Base-by-base conservation (phyloP, 1,284 basidiomycete species). In the Ustilago curta region DNA sequence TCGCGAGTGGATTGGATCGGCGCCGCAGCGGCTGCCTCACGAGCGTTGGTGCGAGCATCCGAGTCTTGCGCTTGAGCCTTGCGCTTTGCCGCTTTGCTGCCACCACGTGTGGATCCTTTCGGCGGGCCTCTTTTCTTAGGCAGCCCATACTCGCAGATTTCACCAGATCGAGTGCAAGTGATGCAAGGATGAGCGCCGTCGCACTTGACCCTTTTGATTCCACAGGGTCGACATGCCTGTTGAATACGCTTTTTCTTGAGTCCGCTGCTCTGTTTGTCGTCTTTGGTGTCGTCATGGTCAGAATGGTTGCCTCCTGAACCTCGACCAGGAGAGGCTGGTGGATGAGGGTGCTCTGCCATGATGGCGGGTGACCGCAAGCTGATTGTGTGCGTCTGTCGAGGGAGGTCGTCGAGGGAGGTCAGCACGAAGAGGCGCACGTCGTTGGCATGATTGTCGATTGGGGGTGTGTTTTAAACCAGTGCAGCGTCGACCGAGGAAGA, bases 41-140 rank as follows among this genome's bases (percentile, higher is more conserved):
- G 40, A 14, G 40, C 54, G 14, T 23, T 54, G 37, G 43, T 53
- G 19, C 68, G 68, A 45, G 50, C 37, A 14, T 51, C 45, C 6
- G 50, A 49, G 2, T 18, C 32, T 19, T 57, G 58, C 1, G 49
- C 68, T 39, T 59, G 32, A 4, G 54, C 59, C 19, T 62, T 66
- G 43, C 69, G 62, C 25, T 59, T 68, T 8, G 59, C 56, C 7
- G 68, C 58, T 35, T 73, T 78, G 58, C 63, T 66, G n/a, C 59
- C 47, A 29, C 73, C 76, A 4, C 78, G 66, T 1, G 76, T 78
- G 5, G 77, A 76, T 9, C 78, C 78, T 42, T 80, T 80, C 1
- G 78, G 74, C 11, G 78, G 78, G 1, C 78, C 78, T n/a, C 74
- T 35, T 63, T 80, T 80, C 60, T 78, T 80, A 25, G 77, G 73